phyloP scores from a whole-genome alignment of 306 rosid genomes.

The Dalbergia cultrata region DNA sequence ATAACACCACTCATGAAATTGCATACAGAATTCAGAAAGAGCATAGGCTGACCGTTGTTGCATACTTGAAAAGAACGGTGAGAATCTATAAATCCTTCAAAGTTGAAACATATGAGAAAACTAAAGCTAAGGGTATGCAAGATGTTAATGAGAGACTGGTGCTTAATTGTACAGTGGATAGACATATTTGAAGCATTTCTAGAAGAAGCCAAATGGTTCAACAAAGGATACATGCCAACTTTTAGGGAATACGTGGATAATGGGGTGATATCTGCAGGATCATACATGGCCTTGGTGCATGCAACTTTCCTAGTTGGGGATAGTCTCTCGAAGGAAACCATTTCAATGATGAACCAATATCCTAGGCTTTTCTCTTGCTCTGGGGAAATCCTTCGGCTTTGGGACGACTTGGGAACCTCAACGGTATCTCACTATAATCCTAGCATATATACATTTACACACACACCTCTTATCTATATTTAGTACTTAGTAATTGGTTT shows the following conservation, averaged over 20 bases:
- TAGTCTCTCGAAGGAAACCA: constrained; percentile 44
- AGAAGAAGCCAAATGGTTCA: constrained; percentile 63
- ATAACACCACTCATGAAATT: constrained; percentile 57
- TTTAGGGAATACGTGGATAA: constrained; percentile 50
- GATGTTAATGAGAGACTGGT: constrained; percentile 4
- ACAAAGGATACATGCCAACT: constrained; percentile 38
- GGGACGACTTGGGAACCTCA: constrained; percentile 67
- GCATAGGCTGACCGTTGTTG: constrained; percentile 44
- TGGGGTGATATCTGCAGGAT: constrained; percentile 57
- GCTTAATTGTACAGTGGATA: constrained; percentile 55
- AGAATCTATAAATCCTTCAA: neutral
- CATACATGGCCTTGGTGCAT: constrained; percentile 61
- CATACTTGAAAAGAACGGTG: constrained; percentile 53
- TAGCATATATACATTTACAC: neutral
- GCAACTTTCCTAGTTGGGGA: constrained; percentile 56
- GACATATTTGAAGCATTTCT: constrained; percentile 62
- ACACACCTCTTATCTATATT: neutral
- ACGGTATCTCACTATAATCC: constrained; percentile 18
- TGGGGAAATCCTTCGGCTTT: constrained; percentile 59
- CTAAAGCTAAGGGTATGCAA: neutral
- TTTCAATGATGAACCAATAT: constrained; percentile 51
- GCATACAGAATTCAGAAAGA: constrained; percentile 52
- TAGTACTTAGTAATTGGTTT: neutral
- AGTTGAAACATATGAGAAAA: neutral
- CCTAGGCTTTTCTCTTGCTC: constrained; percentile 57